Conservation (phyloP, 208 protist species). For the Crithidia fasciculata region DNA sequence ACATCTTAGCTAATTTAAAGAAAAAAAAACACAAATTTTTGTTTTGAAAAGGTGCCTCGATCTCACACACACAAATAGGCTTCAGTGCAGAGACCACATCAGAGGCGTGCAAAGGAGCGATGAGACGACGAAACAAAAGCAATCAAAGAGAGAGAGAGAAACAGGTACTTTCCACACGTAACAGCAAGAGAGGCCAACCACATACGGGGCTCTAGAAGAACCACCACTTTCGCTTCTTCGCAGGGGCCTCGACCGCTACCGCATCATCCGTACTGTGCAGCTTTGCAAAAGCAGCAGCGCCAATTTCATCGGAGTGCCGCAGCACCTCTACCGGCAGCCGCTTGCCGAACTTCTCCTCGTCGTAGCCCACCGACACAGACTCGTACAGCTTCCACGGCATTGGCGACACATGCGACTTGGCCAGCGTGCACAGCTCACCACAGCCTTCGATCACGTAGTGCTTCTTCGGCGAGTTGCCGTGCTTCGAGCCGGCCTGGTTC, state of each 20-base stretch:
- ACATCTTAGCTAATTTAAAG: neutral
- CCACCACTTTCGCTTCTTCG: slow-evolving; percentile 30
- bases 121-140: no score
- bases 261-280: slow-evolving; percentile 11
- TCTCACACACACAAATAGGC: no score
- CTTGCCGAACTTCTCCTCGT: slow-evolving; percentile 83
- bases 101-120: no score
- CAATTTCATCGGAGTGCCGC: slow-evolving; percentile 38
- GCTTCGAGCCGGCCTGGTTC: slow-evolving; percentile 74
- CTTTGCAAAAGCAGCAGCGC: slow-evolving; percentile 18
- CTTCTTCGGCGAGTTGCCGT: slow-evolving; percentile 84
- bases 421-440: slow-evolving; percentile 88
- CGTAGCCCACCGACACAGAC: slow-evolving; percentile 74
- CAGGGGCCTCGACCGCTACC: neutral
- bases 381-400: slow-evolving; percentile 90
- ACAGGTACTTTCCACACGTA: no score
- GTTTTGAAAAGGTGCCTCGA: no score
- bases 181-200: no score
- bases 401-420: slow-evolving; percentile 79
- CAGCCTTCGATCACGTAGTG: slow-evolving; percentile 78
- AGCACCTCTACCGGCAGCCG: slow-evolving; percentile 36
- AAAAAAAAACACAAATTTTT: neutral
- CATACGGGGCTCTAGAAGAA: slow-evolving; percentile 22
- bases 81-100: no score
- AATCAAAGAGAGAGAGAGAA: no score